Evolutionary conservation across 1,284 basidiomycete species (phyloP), one percentile per base, ranked within the genome.

Genomic region (Cystobasidium slooffiae): DNA sequence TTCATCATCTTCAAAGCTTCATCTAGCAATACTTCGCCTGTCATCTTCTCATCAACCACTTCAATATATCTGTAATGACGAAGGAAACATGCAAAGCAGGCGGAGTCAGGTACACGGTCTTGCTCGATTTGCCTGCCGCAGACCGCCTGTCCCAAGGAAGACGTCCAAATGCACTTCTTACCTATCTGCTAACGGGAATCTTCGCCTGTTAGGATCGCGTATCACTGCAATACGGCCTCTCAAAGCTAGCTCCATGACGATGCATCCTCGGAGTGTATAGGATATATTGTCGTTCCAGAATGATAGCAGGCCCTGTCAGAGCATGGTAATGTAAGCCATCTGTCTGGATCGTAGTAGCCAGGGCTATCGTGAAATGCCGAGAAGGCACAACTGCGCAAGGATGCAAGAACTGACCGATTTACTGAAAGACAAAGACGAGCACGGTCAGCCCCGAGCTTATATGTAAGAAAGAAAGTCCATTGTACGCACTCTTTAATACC

Each of bases 281-380:
- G 93, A 96, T 78, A 97, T 97, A 84, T 96, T 97, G 85, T 97
- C 94, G 83, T 97, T 97, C 94, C 93, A 96, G 82, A 97, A 96
- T 0, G 93, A 94, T 20, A 96, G 88, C 82, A 68, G 53, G 53
- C 66, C 66, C 66, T 68, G 20, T 8, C n/a, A 47, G 43, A 43
- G 41, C 46, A 12, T 3, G 6, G 20, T 14, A 12, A 65, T 65
- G 46, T 24, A 22, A 49, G 9, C 1, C 20, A 46, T 9, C 22
- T 65, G 43, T 31, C 39, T 61, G 12, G n/a, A 18, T 31, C 39
- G 24, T 31, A 10, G 56, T 3, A 20, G 16, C 14, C 47, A 51
- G 16, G 14, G 47, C 20, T 51, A 20, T 20, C 47, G 47, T 6
- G 14, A 20, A 51, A 6, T 3, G 47, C 47, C 47, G 20, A 51